Evolutionary conservation across 495 filamentous ascomycete species (phyloP).

Genomic region (Neurospora sp.): DNA sequence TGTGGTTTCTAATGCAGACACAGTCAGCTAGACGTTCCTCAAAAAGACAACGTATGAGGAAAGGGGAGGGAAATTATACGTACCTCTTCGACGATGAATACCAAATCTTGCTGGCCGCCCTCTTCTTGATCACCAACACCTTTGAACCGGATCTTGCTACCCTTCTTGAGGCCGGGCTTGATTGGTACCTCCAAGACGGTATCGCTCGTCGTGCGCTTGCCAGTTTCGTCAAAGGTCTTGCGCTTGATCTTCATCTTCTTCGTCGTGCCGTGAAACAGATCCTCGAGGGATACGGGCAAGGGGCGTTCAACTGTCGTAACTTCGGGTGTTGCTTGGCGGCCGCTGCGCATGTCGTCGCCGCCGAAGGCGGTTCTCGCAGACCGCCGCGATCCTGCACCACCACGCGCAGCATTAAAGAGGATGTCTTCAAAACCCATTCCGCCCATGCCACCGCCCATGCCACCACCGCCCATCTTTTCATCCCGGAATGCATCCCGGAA

Average conservation of each 20-base stretch:
- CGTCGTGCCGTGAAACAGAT: conserved; percentile 69
- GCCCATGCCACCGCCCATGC: conserved; percentile 26
- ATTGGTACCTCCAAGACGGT: conserved; percentile 87
- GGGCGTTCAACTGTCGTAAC: conserved; percentile 83
- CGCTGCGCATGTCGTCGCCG: conserved; percentile 32
- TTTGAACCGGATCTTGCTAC: conserved; percentile 95
- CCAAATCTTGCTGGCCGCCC: conserved; percentile 91
- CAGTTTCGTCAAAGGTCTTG: conserved; percentile 79
- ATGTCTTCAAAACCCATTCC: conserved; percentile 22
- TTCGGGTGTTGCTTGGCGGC: conserved; percentile 59
- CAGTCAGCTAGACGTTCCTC: not conserved
- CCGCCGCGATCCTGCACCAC: conserved; percentile 29
- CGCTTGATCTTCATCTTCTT: conserved; percentile 98
- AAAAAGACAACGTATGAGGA: not conserved
- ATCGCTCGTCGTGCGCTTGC: conserved; percentile 76
- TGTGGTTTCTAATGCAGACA: conserved; percentile 58
- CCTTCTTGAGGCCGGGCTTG: conserved; percentile 88
- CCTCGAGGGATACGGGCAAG: conserved; percentile 72
- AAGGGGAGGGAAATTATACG: conserved; percentile 14
- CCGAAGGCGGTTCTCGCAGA: conserved; percentile 31
- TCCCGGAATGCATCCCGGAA: conserved; percentile 70
- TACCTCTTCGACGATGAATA: conserved; percentile 92
- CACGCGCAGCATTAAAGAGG: conserved; percentile 19
- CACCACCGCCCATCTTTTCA: conserved; percentile 37
- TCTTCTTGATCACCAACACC: conserved; percentile 95